phyloP scores from a whole-genome alignment of 805 yeast genomes.

The Osmozyma mogii region DNA sequence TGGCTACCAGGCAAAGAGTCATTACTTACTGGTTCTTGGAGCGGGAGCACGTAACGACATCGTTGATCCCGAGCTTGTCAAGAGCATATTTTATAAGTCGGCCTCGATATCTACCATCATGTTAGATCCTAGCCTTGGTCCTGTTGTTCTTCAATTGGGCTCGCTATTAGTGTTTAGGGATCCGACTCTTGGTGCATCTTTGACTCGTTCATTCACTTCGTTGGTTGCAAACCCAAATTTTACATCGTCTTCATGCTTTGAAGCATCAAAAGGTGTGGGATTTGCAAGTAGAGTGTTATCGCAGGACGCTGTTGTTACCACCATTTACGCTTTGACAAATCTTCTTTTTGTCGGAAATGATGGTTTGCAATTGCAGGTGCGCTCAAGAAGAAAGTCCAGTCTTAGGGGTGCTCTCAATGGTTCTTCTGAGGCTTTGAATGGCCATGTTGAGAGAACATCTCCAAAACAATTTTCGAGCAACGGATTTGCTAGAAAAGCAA shows the following conservation, averaged over 20 bases:
- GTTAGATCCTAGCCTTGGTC: conserved; percentile 44
- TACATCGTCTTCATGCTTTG: conserved; percentile 36
- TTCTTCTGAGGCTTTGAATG: no score
- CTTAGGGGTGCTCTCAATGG: conserved; percentile 14
- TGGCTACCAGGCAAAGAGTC: conserved; percentile 48
- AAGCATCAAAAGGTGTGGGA: conserved; percentile 53
- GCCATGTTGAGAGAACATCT: no score
- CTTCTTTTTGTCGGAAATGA: conserved; percentile 50
- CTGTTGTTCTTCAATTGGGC: conserved; percentile 47
- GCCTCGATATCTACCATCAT: conserved; percentile 46
- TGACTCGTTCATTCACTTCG: conserved; percentile 41
- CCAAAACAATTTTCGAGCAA: no score
- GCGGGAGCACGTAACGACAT: conserved; percentile 44
- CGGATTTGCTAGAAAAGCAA: neutral
- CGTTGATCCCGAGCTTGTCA: conserved; percentile 36
- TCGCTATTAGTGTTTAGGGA: conserved; percentile 42
- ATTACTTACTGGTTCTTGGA: conserved; percentile 53
- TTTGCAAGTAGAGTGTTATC: conserved; percentile 59
- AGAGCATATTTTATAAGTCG: conserved; percentile 41
- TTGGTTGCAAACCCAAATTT: conserved; percentile 51
- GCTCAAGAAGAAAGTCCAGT: conserved; percentile 24
- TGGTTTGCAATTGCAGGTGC: conserved; percentile 21
- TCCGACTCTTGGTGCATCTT: conserved; percentile 27
- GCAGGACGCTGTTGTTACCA: conserved; percentile 76
- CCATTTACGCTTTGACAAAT: conserved; percentile 78